Evolutionary conservation across 2,329 filamentous ascomycete species (phyloP), one percentile per base, ranked within the genome.

Genomic region (Xylaria sp.): DNA sequence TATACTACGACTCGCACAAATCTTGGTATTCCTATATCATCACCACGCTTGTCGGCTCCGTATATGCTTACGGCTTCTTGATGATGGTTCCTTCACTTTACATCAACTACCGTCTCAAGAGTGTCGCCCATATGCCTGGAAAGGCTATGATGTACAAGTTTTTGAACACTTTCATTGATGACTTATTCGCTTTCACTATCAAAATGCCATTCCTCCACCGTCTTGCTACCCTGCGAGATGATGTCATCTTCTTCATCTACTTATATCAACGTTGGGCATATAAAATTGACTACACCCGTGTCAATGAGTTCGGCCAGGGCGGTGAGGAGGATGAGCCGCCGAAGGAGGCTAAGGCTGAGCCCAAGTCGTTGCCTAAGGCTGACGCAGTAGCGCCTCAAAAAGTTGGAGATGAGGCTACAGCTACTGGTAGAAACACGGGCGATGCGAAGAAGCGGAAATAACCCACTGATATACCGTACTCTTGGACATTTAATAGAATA

Each of bases 141-240:
- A 95, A 93, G 82, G 94, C 96, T 54, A 96, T 99, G 93, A 95
- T 90, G 79, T 97, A 97, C 87, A 97, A 98, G 83, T 97, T 97
- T 81, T 84, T 98, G 71, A 97, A 98, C 83, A 98, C 96, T 5
- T 99, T 99, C 79, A 98, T 99, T 78, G 96, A 99, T 80, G 96
- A 99, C 77, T 85, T 99, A 36, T 99, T 99, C 77, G 96, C 96
- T 1, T 99, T 98, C 76, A 99, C 96, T 44, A 97, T 99, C 84
- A 98, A 98, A 83, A 99, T 99, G 96, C 96, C 96, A 0, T 89
- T 94, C 69, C 85, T 99, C 58, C 96, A 99, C 80, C 89, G 96
- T 17, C 84, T 99, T 57, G 94, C 96, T 0, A 98, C 96, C 0
- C 86, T 99, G 70, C 87, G 96, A 67, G 96, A 99, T 78, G 96